Base-by-base conservation (phyloP, 2,329 filamentous ascomycete genomes). In the Neurospora crassa region DNA sequence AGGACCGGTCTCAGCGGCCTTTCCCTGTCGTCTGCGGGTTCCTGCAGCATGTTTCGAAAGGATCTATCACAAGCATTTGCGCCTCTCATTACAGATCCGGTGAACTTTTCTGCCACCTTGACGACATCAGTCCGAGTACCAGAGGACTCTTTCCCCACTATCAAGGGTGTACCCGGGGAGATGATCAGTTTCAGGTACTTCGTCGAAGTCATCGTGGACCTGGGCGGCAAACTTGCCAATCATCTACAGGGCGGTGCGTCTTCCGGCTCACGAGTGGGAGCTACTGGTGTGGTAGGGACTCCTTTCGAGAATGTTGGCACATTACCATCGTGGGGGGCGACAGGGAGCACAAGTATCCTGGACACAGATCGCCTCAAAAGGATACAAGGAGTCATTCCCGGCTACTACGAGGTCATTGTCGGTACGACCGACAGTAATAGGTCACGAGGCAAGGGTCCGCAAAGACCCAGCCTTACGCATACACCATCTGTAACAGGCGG, bases 171-270 rank as follows among this genome's bases (percentile, higher is more conserved):
- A 0, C 96, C 96, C 0, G 94, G 95, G 3, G 91, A 92, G 42
- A 96, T 98, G 90, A 96, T 99, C 74, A 94, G 91, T 76, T 98
- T 99, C 83, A 93, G 91, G 75, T 98, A 99, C 78, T 92, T 94
- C 75, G 87, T 97, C 24, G 96, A 99, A 80, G 92, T 97, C 2
- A 90, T 98, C 40, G 89, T 97, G 29, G 96, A 99, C 78, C 85
- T 98, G 0, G 94, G 96, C 67, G 95, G 95, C 45, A 96, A 93
- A 78, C 83, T 97, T 53, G 88, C 90, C 1, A 89, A 88, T n/a
- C 89, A 93, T 74, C 80, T 89, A 69, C 91, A 93, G 76, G 86
- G 89, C 59, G 87, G 88, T 20, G 87, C 88, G 82, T 78, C 74
- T 75, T 83, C 77, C 82, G 81, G 78, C 81, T 79, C 74, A 76